Evolutionary conservation across 148 eudicot genomes (phyloP).

Genomic region (Heliosperma pusillum): DNA sequence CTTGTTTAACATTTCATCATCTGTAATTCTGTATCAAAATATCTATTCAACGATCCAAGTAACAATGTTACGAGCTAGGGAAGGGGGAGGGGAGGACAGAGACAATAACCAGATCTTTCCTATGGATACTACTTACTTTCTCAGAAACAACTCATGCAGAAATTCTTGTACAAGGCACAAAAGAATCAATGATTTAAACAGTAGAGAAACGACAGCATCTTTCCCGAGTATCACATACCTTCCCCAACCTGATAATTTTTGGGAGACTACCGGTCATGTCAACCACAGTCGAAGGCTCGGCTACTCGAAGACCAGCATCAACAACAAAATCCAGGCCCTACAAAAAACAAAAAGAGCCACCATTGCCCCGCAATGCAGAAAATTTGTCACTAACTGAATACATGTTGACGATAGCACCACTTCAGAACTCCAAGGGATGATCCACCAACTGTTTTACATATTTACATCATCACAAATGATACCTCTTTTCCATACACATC

Average conservation of each 20-base stretch:
- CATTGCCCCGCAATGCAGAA: background rate
- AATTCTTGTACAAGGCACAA: background rate
- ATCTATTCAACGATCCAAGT: no score
- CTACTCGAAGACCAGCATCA: conserved; percentile 82
- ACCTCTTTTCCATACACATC: conserved; percentile 88
- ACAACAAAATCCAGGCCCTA: conserved; percentile 91
- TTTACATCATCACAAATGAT: conserved; percentile 12
- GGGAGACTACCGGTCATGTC: conserved; percentile 76
- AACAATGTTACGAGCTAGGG: background rate
- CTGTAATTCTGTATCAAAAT: no score
- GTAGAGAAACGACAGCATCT: background rate
- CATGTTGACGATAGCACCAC: conserved; percentile 2
- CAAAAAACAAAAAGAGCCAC: conserved; percentile 5
- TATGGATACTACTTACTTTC: background rate
- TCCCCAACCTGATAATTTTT: conserved; percentile 61
- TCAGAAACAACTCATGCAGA: background rate
- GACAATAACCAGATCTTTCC: background rate
- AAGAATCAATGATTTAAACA: background rate
- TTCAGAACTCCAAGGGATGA: background rate
- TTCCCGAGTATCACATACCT: conserved; percentile 39
- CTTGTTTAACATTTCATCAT: no score
- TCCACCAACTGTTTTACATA: background rate
- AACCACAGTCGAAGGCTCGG: conserved; percentile 91
- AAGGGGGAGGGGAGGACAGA: background rate
- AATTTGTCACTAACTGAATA: background rate